Conservation (phyloP, 2,329 filamentous ascomycete genomes). For the Tolypocladium amazonense region DNA sequence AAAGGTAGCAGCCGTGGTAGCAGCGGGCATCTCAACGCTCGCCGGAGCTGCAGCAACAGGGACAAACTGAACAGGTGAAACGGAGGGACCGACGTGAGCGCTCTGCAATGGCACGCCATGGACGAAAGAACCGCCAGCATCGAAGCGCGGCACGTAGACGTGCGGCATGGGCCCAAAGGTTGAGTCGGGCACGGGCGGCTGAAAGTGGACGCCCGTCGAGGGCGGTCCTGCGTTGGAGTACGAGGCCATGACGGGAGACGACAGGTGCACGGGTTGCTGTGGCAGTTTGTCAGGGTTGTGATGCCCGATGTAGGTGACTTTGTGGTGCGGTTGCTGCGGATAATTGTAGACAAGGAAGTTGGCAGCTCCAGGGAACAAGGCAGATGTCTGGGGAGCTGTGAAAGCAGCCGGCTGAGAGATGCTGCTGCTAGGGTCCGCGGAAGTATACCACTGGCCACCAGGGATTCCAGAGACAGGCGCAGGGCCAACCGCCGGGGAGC, state of each 20-base stretch:
- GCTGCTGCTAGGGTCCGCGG: conserved; percentile 22
- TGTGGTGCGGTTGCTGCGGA: neutral
- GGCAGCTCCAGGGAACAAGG: conserved; percentile 2
- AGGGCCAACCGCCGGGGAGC: conserved; percentile 17
- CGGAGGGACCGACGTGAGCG: conserved; percentile 20
- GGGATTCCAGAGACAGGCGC: conserved; percentile 7
- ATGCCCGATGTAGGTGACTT: conserved; percentile 16
- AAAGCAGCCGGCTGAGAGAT: neutral
- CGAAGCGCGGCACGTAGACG: conserved; percentile 43
- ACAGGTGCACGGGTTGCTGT: conserved; percentile 8
- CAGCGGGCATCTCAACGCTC: conserved; percentile 14
- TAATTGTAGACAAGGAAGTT: neutral
- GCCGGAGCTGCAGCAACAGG: neutral
- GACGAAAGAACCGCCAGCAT: conserved; percentile 14
- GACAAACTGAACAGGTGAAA: conserved; percentile 1
- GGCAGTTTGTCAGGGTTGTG: conserved; percentile 7
- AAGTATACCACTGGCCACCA: conserved; percentile 20
- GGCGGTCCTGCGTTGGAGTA: conserved; percentile 33
- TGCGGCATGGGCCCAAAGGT: conserved; percentile 44
- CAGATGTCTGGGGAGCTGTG: conserved; percentile 2
- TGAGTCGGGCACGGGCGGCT: conserved; percentile 49
- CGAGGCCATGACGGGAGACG: conserved; percentile 21
- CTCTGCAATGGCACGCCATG: conserved; percentile 12
- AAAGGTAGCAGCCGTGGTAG: conserved; percentile 13
- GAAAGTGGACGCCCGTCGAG: conserved; percentile 37